Base-by-base conservation (phyloP, 2,329 filamentous ascomycete genomes). In the Aspergillaceae sp. region DNA sequence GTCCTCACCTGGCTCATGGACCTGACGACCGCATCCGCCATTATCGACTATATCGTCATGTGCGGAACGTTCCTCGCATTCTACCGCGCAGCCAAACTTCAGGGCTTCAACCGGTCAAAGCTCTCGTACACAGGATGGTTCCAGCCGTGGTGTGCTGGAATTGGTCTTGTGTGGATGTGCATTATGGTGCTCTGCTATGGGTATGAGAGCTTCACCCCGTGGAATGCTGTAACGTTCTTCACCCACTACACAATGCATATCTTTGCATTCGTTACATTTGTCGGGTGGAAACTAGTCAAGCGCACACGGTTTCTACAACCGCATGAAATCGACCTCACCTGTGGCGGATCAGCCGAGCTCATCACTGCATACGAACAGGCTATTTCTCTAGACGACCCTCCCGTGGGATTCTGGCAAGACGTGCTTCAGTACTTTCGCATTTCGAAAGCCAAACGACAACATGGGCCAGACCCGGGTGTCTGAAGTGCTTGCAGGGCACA, bases 11-110 rank as follows among this genome's bases (percentile, higher is more conserved):
- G 19, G 19, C 19, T 19, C 19, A 19, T 19, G 19, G 19, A 19
- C 19, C 19, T 19, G 19, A 19, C 19, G 19, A 48, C 43, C 7
- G 47, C 43, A 1, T 40, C 27, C 4, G 35, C 29, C 48, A 29
- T 51, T 9, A 80, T 82, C 61, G 75, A 80, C 66, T 82, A 78
- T 62, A 71, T 82, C 47, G 70, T 77, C 60, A 78, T 79, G 66
- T 68, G 66, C 45, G 57, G 73, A 26, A 80, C 76, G 29, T 80
- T 77, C 62, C 66, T 79, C 48, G 71, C 64, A 55, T 80, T 79
- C 66, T 73, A 76, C 65, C 67, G 68, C 38, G 76, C 76, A 5
- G 62, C 63, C 11, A 4, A 30, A 3, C 9, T 29, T 4, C 40
- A 42, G 11, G 29, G 29, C 7, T 4, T 42, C 53, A 69, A 75